Evolutionary conservation across 345 rosid species (phyloP).

Genomic region (Aegle marmelos): DNA sequence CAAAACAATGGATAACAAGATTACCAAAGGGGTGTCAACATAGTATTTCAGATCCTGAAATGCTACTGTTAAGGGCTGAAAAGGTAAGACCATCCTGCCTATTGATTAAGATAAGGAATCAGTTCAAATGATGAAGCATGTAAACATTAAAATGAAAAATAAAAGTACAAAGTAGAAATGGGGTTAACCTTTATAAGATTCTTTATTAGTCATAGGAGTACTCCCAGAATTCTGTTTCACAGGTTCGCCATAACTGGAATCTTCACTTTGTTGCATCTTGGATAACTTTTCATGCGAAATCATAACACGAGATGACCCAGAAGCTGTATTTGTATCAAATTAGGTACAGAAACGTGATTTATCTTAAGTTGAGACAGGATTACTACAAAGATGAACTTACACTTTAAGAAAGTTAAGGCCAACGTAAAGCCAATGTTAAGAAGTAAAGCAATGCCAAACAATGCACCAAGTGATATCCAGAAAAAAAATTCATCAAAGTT

Average conservation of each 20-base stretch:
- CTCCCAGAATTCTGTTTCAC: conserved; percentile 8
- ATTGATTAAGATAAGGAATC: conserved; percentile 4
- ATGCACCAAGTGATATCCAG: conserved; percentile 67
- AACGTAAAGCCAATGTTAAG: conserved; percentile 60
- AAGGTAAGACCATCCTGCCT: conserved; percentile 71
- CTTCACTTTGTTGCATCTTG: conserved; percentile 42
- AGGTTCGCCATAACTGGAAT: conserved; percentile 15
- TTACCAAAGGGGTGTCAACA: conserved; percentile 65
- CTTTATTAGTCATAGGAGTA: not conserved
- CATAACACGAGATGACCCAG: conserved; percentile 64
- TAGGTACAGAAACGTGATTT: not conserved
- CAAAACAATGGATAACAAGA: not conserved
- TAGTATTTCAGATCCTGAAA: conserved; percentile 59
- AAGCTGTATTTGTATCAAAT: conserved; percentile 43
- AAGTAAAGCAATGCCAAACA: conserved; percentile 52
- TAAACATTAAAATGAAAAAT: not conserved
- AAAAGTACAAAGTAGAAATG: not conserved
- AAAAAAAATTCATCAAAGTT: conserved; percentile 47
- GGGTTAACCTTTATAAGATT: conserved; percentile 24
- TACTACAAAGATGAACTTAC: conserved; percentile 35
- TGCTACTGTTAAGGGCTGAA: conserved; percentile 50
- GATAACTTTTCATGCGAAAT: conserved; percentile 56
- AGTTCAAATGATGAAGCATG: not conserved
- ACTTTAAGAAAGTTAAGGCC: conserved; percentile 64
- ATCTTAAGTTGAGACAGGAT: not conserved